Base-by-base conservation (phyloP, 805 yeast genomes). In the Candida schatavii region DNA sequence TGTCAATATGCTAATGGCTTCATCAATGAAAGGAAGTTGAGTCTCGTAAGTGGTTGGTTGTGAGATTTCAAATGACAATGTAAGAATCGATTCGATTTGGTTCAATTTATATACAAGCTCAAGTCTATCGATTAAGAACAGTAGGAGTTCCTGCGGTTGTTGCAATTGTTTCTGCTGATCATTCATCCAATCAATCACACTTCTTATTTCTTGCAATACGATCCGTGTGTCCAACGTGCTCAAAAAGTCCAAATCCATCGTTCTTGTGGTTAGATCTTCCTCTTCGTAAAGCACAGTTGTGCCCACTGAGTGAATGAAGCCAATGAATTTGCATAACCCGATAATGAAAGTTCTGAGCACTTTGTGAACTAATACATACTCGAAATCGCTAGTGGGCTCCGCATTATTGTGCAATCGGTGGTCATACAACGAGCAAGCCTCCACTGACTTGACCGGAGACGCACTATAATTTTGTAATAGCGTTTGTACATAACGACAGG, bases 401-500 rank as follows among this genome's bases (percentile, higher is more conserved):
- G 22, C 20, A 6, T n/a, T 20, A 11, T 30, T 18, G 10, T 23
- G 3, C 21, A 37, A 17, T 9, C 37, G 40, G 32, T 21, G 21
- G 22, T 42, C 37, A 18, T 15, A 38, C 43, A 41, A 37, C 21
- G 6, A 48, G 46, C 39, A 45, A 37, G 33, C 52, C 41, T 2
- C 27, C 15, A 19, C 19, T 17, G 17, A 6, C 21, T 22, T 30
- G 21, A 17, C 21, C 19, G 10, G 6, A 37, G 14, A 30, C 14
- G 21, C 50, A 2, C 62, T 59, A 42, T 72, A 76, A 33, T 66
- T 62, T 11, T 59, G 57, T 14, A 85, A 57, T n/a, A 82, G 50
- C 17, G 73, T 67, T 50, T 85, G 88, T 18, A 88, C 81, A 52
- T 82, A 83, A 17, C 86, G 66, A 54, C 90, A 85, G 47, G 95